Percentiles rank a stretch among this genome's conserved stretches.
Conservation (phyloP, 345 rosid species). For the rapeseed (Brassica napus) region DNA sequence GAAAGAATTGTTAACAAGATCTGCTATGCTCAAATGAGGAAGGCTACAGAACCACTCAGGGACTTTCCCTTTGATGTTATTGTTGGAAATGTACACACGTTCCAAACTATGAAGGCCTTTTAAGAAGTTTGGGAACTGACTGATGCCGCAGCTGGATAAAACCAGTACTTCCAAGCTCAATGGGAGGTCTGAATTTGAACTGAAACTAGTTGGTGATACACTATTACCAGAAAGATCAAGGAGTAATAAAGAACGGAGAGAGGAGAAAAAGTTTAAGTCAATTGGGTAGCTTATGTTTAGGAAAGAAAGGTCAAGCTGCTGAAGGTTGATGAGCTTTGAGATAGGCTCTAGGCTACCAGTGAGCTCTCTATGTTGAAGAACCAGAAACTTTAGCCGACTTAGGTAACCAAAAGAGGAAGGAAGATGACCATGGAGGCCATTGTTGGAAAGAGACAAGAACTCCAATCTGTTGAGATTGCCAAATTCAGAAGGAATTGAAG, state of each 20-base stretch:
- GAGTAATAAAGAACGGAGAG: neutral
- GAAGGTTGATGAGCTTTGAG: neutral
- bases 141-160: neutral
- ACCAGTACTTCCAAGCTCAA: fast-evolving
- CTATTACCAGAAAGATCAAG: neutral
- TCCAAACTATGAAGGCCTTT: neutral
- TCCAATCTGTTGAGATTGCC: too few species aligned
- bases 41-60: slow-evolving; percentile 18
- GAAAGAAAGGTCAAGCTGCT: neutral
- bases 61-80: neutral
- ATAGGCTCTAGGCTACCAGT: neutral
- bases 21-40: neutral
- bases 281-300: slow-evolving; percentile 10
- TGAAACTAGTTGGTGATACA: neutral
- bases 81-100: neutral
- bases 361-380: too few species aligned
- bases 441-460: too few species aligned
- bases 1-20: neutral
- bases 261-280: neutral
- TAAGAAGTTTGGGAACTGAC: slow-evolving; percentile 6
- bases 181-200: neutral
- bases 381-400: too few species aligned
- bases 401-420: too few species aligned
- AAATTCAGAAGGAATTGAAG: too few species aligned
- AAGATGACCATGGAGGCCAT: too few species aligned